Conservation (phyloP, 2,329 filamentous ascomycete genomes). For the Scleromitrula shiraiana region DNA sequence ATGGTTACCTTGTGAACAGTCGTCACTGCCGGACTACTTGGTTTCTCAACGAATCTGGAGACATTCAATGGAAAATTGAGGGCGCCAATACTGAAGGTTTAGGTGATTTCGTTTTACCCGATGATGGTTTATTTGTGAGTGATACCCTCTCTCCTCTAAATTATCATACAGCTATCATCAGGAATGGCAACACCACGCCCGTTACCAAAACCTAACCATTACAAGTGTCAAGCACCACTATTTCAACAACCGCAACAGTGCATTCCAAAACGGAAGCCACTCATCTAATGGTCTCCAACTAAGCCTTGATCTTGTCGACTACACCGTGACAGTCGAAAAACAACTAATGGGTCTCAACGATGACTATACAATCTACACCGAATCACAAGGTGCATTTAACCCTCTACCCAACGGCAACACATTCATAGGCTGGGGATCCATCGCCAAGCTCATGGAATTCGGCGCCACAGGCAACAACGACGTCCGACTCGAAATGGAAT, state of each 20-base stretch:
- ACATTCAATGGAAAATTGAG: neutral
- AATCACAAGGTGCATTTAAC: constrained; percentile 6
- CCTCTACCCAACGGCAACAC: constrained; percentile 6
- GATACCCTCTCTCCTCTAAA: too few species aligned
- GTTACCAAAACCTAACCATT: neutral
- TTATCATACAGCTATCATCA: neutral
- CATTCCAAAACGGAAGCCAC: neutral
- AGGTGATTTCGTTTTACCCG: neutral
- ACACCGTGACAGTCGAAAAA: neutral
- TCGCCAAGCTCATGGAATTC: constrained; percentile 11
- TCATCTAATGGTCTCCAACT: neutral
- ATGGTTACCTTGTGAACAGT: constrained; percentile 25
- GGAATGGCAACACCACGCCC: constrained; percentile 4
- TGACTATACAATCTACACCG: constrained; percentile 1
- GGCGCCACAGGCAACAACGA: constrained; percentile 3
- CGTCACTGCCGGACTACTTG: constrained; percentile 22
- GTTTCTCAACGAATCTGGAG: constrained; percentile 19
- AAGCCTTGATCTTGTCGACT: neutral
- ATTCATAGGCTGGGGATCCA: constrained; percentile 9
- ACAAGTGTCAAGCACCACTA: neutral
- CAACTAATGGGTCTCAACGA: neutral
- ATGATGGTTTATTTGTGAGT: neutral
- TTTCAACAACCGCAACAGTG: neutral
- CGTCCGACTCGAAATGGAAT: constrained; percentile 6
- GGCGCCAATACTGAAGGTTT: neutral